Evolutionary conservation across 768 basidiomycete genomes (phyloP), one percentile per base, ranked within the genome.

Genomic region (Crucibulum laeve): DNA sequence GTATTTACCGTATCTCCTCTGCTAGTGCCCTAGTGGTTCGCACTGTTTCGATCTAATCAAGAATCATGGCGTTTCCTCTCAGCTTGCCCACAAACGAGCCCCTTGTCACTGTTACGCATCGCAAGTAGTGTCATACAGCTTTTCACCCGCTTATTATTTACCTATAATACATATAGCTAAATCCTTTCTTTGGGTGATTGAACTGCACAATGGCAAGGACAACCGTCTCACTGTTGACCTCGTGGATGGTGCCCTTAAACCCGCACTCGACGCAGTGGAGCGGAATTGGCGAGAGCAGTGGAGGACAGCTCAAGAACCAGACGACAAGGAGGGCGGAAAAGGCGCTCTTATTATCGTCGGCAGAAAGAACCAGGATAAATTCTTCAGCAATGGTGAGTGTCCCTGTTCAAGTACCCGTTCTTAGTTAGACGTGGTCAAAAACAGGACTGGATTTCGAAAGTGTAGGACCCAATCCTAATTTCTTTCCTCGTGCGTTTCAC

Each of bases 291-390:
- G 76, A 11, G 61, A 67, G 25, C 68, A 69, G 35, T 78, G 76
- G 68, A 67, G 74, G 23, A 54, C 61, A 7, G 69, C 72, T 2
- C 57, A 65, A 39, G 57, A 66, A 32, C 49, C 65, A 33, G 73
- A 73, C 46, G 69, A 77, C 52, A 70, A 71, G 51, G 63, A 63
- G n/a, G 71, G 68, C 5, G 84, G 79, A 23, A 71, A 71, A 40
- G 89, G 87, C 26, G 82, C 85, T 3, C 62, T 92, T 23, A 81
- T 91, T 47, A 82, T 92, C 42, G 81, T 87, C 5, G 89, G 90
- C 3, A 79, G 77, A 47, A 73, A 70, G 48, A 71, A 74, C 47
- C 89, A 92, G 59, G 80, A 91, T 61, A 92, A 91, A 62, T 92
- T 90, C 71, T 92, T 92, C 62, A 88, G 85, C 63, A 91, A 90